Percentiles rank a stretch among this genome's conserved stretches.
Conservation (phyloP, 1,284 basidiomycete genomes). For the Rhodofomes roseus region DNA sequence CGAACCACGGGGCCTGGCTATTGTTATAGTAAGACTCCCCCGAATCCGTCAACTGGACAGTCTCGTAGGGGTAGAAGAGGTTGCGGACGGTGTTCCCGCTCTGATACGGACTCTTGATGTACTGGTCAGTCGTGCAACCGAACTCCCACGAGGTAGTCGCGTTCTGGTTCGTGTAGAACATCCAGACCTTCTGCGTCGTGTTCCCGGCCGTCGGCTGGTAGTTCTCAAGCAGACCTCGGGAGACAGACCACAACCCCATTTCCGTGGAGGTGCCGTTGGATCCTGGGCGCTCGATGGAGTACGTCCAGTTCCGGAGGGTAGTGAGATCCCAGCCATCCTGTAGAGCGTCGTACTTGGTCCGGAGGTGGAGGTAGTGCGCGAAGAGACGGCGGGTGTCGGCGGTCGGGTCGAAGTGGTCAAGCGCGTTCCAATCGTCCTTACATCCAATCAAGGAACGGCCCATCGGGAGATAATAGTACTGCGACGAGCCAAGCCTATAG, state of each 20-base stretch:
- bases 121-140: slow-evolving; percentile 52
- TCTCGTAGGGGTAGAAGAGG: slow-evolving; percentile 80
- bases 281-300: slow-evolving; percentile 72
- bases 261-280: slow-evolving; percentile 79
- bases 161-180: slow-evolving; percentile 86
- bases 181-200: slow-evolving; percentile 68
- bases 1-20: slow-evolving; percentile 57
- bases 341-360: slow-evolving; percentile 63
- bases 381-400: slow-evolving; percentile 71
- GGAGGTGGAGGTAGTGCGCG: slow-evolving; percentile 69
- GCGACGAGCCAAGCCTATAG: slow-evolving; percentile 82
- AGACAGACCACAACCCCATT: slow-evolving; percentile 83
- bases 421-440: slow-evolving; percentile 81
- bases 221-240: slow-evolving; percentile 55
- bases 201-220: slow-evolving; percentile 56
- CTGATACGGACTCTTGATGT: slow-evolving; percentile 77
- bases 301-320: slow-evolving; percentile 81
- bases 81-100: slow-evolving; percentile 65
- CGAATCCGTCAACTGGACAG: slow-evolving; percentile 64
- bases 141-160: slow-evolving; percentile 57
- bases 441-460: slow-evolving; percentile 78
- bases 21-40: slow-evolving; percentile 55
- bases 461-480: slow-evolving; percentile 88
- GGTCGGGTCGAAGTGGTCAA: slow-evolving; percentile 92
- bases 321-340: slow-evolving; percentile 84